A percentile compares a stretch with the other conserved stretches of the same genome.
phyloP scores from a whole-genome alignment of 495 filamentous ascomycete genomes.

The Talaromyces ruber region DNA sequence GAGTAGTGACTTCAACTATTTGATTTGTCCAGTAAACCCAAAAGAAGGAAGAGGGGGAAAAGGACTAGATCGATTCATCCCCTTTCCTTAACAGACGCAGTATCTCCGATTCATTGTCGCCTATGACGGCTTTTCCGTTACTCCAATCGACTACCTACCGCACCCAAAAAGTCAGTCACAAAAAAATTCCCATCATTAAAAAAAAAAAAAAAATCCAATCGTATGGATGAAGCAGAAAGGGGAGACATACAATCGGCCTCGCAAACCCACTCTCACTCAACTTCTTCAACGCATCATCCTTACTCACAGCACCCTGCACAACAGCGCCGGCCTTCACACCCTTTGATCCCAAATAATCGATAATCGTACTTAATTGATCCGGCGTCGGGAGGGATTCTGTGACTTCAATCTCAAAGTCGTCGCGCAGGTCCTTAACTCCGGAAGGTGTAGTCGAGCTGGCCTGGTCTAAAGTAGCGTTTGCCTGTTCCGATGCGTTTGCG shows the following conservation, averaged over 20 bases:
- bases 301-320: slow-evolving; percentile 60
- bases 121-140: slow-evolving; percentile 70
- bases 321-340: slow-evolving; percentile 41
- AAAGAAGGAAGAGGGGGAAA: background rate
- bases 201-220: too few species aligned
- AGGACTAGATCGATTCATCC: background rate
- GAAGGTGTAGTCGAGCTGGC: slow-evolving; percentile 37
- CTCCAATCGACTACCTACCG: slow-evolving; percentile 83
- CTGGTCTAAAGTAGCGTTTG: slow-evolving; percentile 51
- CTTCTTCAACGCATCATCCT: slow-evolving; percentile 67
- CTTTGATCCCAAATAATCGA: slow-evolving; percentile 68
- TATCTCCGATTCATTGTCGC: slow-evolving; percentile 76
- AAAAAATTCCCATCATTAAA: too few species aligned
- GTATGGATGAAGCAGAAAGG: background rate
- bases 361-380: slow-evolving; percentile 78
- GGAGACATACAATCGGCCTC: slow-evolving; percentile 59
- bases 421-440: slow-evolving; percentile 23
- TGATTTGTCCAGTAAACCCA: background rate
- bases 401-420: slow-evolving; percentile 78
- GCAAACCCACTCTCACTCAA: slow-evolving; percentile 59
- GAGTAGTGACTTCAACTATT: background rate
- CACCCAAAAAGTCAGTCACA: background rate
- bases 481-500: slow-evolving; percentile 45
- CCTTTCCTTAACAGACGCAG: slow-evolving; percentile 62
- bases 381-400: slow-evolving; percentile 70